Base-by-base conservation (phyloP, 176 grass and related monocot genomes). In the Alopecurus myosuroides region DNA sequence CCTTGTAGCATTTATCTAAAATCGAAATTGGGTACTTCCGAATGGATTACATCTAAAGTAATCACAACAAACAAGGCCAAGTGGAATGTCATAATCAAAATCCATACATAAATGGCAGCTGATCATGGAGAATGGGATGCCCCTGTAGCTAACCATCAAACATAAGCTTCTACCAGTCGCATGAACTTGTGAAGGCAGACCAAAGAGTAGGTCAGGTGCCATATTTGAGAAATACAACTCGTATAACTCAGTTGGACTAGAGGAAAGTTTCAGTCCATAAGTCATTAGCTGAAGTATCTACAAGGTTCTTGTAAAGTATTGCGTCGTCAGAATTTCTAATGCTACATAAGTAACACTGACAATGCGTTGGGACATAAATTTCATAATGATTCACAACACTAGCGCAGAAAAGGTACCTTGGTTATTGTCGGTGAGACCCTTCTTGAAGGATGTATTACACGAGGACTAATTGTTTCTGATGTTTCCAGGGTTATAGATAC, bases 391-490 rank as follows among this genome's bases (percentile, higher is more conserved):
- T 22, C 76, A 81, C 57, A 88, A 77, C 25, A 82, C 8, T 75
- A 69, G 39, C 44, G 40, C 29, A 85, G 11, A 61, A 81, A 81
- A 25, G 20, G 20, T 94, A 98, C 96, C 93, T 95, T 98, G 62
- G 89, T 98, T 71, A 95, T 95, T 39, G 91, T 92, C 25, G 96
- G 88, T 14, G 91, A 98, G 18, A 77, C 66, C 78, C 83, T 95
- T 88, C 96, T 94, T 70, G 96, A 98, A 95, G 93, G 93, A 90
- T 98, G 96, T 79, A 98, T 75, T 73, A 89, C 84, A 60, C 63
- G 85, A 61, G 90, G 93, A 77, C 89, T 92, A 57, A 95, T 94
- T 88, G 85, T 90, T 90, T 98, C 96, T 86, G 96, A 90, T 72
- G 86, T 95, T 85, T 98, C 93, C 87, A 98, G 85, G 80, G 93